Percentiles rank a stretch among this genome's conserved stretches.
Evolutionary conservation across 2,329 filamentous ascomycete genomes (phyloP).

Genomic region (Pseudonectria buxi): DNA sequence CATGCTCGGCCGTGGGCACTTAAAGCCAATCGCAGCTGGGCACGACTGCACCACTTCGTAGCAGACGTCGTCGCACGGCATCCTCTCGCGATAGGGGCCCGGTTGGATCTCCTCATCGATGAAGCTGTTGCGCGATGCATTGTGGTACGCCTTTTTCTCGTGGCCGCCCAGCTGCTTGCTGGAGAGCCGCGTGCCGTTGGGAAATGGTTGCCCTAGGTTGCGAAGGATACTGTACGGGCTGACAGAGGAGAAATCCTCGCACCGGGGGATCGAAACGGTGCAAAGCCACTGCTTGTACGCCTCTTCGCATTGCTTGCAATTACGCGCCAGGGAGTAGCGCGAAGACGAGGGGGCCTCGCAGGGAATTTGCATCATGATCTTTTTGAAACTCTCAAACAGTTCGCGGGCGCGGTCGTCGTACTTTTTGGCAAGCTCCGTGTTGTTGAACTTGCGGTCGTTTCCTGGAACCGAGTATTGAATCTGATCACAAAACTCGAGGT

Average conservation of each 20-base stretch:
- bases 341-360: conserved; percentile 71
- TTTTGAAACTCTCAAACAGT: conserved; percentile 72
- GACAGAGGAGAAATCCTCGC: conserved; percentile 67
- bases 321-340: conserved; percentile 73
- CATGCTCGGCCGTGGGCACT: conserved; percentile 53
- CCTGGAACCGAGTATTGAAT: conserved; percentile 88
- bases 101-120: conserved; percentile 70
- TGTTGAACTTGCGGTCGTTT: conserved; percentile 58
- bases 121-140: conserved; percentile 57
- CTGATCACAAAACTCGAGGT: conserved; percentile 82
- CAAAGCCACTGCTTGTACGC: conserved; percentile 96
- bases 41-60: conserved; percentile 81
- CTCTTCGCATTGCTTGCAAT: conserved; percentile 65
- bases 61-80: conserved; percentile 84
- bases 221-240: conserved; percentile 45
- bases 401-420: conserved; percentile 71
- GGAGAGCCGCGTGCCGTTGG: conserved; percentile 56
- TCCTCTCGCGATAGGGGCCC: conserved; percentile 87
- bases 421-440: conserved; percentile 55
- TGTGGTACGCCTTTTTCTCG: conserved; percentile 18
- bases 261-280: conserved; percentile 85
- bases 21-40: conserved; percentile 67
- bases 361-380: conserved; percentile 74
- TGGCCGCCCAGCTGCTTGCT: conserved; percentile 23
- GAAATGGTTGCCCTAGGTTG: conserved; percentile 64